Evolutionary conservation across 371 early-diverging fungal genomes (phyloP), one percentile per base, ranked within the genome.

Genomic region (Phascolomyces articulosus): DNA sequence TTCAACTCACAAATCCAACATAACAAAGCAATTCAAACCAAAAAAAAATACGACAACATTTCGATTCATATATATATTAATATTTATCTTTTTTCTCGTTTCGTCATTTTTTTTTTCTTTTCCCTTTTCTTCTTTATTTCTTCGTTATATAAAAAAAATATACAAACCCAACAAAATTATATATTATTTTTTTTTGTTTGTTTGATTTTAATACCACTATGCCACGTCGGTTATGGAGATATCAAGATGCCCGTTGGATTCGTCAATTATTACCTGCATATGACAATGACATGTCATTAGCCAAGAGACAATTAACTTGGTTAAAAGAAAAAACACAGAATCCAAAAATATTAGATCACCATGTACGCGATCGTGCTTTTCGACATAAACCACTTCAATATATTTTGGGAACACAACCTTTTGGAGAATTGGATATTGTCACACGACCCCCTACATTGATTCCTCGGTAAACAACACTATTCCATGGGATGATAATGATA

Each of bases 371-470:
- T 41, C 83, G 91, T 11, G 80, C 81, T 0, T 66, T 83, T 11
- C 61, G 66, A 16, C 80, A 88, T 58, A 93, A 92, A 69, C 95
- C 94, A 2, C 74, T 95, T 58, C 96, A 97, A 73, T 96, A 96
- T 69, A 91, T 96, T 58, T 71, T 96, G 27, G 91, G 95, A 2
- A 87, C 85, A 0, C 94, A 93, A 70, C 92, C 93, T 1, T 96
- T 96, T 71, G 86, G 88, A 55, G 88, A 89, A 24, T 72, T 95
- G 4, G 91, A 93, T 24, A 83, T 95, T 47, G 63, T 78, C 1
- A 87, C 90, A 13, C 74, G 89, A 40, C 86, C 88, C 28, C 96
- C 96, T 0, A 87, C 86, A 13, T 77, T 96, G 6, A 95, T 96
- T 61, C 97, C 97, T 55, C 84, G 96, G 85, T 86, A 82, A n/a